Conservation (phyloP, 2,329 filamentous ascomycete species). For the Anisogramma anomala region DNA sequence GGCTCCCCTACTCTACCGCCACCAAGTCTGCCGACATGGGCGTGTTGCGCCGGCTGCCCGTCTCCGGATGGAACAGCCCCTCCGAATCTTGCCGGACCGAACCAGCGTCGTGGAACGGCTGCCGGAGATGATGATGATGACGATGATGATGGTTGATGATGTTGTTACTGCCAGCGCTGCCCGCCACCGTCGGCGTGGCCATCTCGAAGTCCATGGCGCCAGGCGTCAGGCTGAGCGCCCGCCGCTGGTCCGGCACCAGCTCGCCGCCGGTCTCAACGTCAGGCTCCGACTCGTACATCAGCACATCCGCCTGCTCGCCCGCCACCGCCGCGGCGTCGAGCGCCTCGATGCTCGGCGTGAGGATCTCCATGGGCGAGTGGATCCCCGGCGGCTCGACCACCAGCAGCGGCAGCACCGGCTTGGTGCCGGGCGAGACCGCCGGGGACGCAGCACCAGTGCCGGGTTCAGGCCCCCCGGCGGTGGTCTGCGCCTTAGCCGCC, state of each 20-base stretch:
- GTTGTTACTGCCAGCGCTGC: slow-evolving; percentile 9
- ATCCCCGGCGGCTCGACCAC: slow-evolving; percentile 11
- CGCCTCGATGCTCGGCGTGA: slow-evolving; percentile 32
- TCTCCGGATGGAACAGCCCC: slow-evolving; percentile 20
- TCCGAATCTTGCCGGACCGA: slow-evolving; percentile 19
- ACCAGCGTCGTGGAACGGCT: not conserved
- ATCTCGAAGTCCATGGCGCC: slow-evolving; percentile 26
- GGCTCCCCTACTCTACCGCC: not conserved
- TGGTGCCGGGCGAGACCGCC: too few relatives aligned
- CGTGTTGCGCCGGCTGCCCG: slow-evolving; percentile 24
- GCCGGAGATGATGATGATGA: not conserved
- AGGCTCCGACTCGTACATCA: slow-evolving; percentile 34
- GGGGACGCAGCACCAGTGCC: too few relatives aligned
- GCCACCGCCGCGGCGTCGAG: slow-evolving; percentile 21
- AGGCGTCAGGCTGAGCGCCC: slow-evolving; percentile 16
- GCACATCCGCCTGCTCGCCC: slow-evolving; percentile 27
- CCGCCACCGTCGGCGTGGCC: slow-evolving; percentile 28
- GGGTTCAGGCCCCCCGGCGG: too few relatives aligned
- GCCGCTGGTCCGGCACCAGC: slow-evolving; percentile 16
- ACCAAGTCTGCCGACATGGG: slow-evolving; percentile 25
- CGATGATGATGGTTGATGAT: too few relatives aligned
- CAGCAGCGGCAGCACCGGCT: not conserved
- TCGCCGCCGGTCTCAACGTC: slow-evolving; percentile 28
- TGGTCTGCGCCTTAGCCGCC: too few relatives aligned
- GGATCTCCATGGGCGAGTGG: slow-evolving; percentile 21